Conservation (phyloP, 2,329 filamentous ascomycete species). For the Pseudofabraea citricarpa region DNA sequence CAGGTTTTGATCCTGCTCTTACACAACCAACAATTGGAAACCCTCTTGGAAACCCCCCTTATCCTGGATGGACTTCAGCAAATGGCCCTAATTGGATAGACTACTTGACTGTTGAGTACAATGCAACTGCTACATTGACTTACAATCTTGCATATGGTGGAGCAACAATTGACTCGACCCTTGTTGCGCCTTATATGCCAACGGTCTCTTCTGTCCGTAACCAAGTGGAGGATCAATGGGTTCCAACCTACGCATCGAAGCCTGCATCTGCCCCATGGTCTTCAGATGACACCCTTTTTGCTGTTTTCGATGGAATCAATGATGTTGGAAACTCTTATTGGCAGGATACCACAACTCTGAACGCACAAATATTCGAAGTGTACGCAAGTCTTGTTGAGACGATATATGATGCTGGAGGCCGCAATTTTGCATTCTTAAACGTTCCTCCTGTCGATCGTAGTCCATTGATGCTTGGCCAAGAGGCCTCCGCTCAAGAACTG, state of each 20-base stretch:
- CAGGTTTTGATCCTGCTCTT: constrained; percentile 30
- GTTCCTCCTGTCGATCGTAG: constrained; percentile 54
- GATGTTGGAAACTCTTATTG: constrained; percentile 47
- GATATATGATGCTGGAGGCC: constrained; percentile 46
- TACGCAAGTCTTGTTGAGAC: constrained; percentile 36
- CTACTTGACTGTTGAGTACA: constrained; percentile 40
- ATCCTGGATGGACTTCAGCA: constrained; percentile 33
- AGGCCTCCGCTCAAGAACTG: constrained; percentile 24
- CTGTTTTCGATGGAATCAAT: constrained; percentile 51
- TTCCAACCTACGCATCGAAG: constrained; percentile 32
- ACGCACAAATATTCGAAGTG: constrained; percentile 35
- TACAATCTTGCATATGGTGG: constrained; percentile 47
- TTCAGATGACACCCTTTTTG: constrained; percentile 35
- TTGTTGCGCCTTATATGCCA: constrained; percentile 31
- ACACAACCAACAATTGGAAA: constrained; percentile 30
- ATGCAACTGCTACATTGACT: constrained; percentile 38
- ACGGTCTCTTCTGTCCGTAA: constrained; percentile 31
- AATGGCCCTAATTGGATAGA: constrained; percentile 54
- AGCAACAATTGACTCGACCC: constrained; percentile 32
- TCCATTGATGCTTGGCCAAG: constrained; percentile 41
- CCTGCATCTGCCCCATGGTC: constrained; percentile 28
- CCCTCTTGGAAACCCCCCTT: constrained; percentile 34
- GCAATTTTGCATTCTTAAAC: constrained; percentile 55
- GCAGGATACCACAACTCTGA: constrained; percentile 28
- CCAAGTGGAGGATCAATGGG: constrained; percentile 35